Evolutionary conservation across 2,329 filamentous ascomycete species (phyloP), one percentile per base, ranked within the genome.

Genomic region (Truncatella angustata): DNA sequence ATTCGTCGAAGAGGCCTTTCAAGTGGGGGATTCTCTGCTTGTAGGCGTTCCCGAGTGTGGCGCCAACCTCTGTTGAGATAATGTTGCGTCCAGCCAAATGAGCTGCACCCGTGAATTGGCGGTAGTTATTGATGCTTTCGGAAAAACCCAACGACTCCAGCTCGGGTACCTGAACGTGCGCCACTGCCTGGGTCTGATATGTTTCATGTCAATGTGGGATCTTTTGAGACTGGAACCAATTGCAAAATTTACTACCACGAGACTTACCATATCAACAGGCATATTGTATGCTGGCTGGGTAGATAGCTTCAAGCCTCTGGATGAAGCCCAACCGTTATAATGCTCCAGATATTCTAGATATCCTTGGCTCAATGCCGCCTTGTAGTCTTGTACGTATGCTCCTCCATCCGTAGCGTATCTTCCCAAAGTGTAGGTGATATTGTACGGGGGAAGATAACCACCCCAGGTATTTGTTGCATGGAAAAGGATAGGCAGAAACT

Each of bases 241-340:
- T n/a, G 11, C 40, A 4, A 3, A 24, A n/a, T n/a, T n/a, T n/a
- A n/a, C n/a, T n/a, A n/a, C 16, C n/a, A 7, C 12, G 40, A 23
- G 16, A 47, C 53, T 32, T 43, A 60, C 58, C 57, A 60, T 60
- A 40, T 62, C 60, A 1, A 65, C 42, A 0, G 62, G 61, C 43
- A 65, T 48, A 43, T 63, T 63, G 44, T 65, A 65, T 2, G 54
- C 58, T 5, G 61, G 60, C 54, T 65, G 60, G 23, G 52, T 54
- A 11, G 60, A 62, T 26, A 57, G 56, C 14, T 56, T 14, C 10
- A 62, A 45, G 5, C 59, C 58, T 23, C 50, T 50, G 9, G 45
- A 47, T 3, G 20, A 9, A 7, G 57, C 55, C 58, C 60, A 62
- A 4, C 52, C 11, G 16, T 51, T 40, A n/a, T 53, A 51, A 20